Percentiles rank a stretch among this genome's conserved stretches.
Evolutionary conservation across 768 basidiomycete species (phyloP).

Genomic region (Krasilnikovozyma curviuscula): DNA sequence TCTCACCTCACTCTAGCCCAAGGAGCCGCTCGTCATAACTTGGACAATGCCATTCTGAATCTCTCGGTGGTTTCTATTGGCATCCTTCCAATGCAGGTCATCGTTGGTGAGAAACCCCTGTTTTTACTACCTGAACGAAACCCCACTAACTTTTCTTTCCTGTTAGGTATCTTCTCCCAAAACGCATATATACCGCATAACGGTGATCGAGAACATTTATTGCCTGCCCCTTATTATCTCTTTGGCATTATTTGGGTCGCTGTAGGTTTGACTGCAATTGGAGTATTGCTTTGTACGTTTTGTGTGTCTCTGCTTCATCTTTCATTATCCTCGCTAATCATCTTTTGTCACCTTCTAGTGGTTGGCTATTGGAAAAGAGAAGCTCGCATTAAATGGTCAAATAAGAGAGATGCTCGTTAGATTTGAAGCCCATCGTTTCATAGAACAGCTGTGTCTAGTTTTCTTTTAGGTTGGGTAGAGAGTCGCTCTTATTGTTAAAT

Average conservation of each 20-base stretch:
- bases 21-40: constrained; percentile 39
- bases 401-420: no score
- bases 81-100: constrained; percentile 43
- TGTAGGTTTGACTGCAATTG: constrained; percentile 31
- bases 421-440: no score
- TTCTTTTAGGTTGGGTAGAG: no score
- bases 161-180: constrained; percentile 45
- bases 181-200: constrained; percentile 51
- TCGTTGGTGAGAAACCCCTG: constrained; percentile 21
- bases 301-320: no score
- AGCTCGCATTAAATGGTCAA: not conserved
- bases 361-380: constrained; percentile 1
- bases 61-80: constrained; percentile 50
- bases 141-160: not conserved
- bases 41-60: constrained; percentile 46
- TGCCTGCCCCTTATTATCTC: constrained; percentile 31
- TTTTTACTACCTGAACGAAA: no score
- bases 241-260: constrained; percentile 41
- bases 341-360: not conserved
- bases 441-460: no score
- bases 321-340: not conserved
- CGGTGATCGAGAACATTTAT: constrained; percentile 19
- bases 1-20: constrained; percentile 50
- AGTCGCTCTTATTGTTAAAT: no score
- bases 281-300: constrained; percentile 32